Conservation (phyloP, 371 early-diverging fungal species). For the Choanephora cucurbitarum region DNA sequence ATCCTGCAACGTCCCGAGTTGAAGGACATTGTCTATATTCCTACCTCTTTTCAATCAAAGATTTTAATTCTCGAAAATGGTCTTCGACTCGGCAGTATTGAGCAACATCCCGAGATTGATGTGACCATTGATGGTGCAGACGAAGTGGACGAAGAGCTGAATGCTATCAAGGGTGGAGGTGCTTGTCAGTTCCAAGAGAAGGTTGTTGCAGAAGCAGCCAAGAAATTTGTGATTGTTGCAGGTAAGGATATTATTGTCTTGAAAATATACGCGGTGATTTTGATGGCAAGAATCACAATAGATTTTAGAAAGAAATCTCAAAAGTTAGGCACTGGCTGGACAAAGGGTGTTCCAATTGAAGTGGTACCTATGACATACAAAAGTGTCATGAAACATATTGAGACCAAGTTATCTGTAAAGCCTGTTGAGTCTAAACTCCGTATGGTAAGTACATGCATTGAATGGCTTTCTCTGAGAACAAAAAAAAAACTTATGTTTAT, state of each 20-base stretch:
- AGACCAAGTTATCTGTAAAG: slow-evolving; percentile 27
- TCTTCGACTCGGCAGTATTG: slow-evolving; percentile 62
- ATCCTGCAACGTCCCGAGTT: slow-evolving; percentile 69
- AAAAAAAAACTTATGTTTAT: background rate
- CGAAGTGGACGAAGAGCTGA: slow-evolving; percentile 80
- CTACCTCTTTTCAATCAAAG: slow-evolving; percentile 89
- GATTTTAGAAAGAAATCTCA: slow-evolving; percentile 85
- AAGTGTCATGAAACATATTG: slow-evolving; percentile 16
- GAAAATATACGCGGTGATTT: background rate
- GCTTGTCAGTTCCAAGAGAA: slow-evolving; percentile 93
- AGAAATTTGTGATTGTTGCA: slow-evolving; percentile 84
- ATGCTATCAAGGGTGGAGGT: slow-evolving; percentile 95
- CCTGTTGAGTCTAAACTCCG: slow-evolving; percentile 58
- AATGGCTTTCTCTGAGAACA: background rate
- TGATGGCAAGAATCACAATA: background rate
- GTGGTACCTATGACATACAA: slow-evolving; percentile 80
- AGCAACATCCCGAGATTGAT: slow-evolving; percentile 74
- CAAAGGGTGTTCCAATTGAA: slow-evolving; percentile 87
- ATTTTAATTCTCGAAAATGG: slow-evolving; percentile 77
- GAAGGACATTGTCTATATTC: slow-evolving; percentile 72
- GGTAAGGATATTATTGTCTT: slow-evolving; percentile 23
- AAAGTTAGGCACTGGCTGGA: slow-evolving; percentile 80
- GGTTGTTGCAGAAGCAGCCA: slow-evolving; percentile 84
- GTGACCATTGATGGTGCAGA: slow-evolving; percentile 96
- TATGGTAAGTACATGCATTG: slow-evolving; percentile 58